Evolutionary conservation across 257 asterid species (phyloP).

Genomic region (Ocimum tenuiflorum): DNA sequence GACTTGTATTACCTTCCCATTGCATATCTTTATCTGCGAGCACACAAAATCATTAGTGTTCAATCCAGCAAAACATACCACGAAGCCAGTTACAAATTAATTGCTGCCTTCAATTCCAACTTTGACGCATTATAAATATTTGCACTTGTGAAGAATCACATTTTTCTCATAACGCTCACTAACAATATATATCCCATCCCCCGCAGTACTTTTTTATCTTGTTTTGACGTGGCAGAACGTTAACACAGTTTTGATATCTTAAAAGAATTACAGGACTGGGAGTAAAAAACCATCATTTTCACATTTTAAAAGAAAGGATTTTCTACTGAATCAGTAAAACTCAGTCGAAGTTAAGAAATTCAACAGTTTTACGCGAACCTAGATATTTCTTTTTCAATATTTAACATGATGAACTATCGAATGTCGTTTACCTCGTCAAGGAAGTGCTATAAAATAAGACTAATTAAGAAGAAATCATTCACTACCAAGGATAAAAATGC

Average conservation of each 20-base stretch:
- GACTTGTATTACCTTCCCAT: slow-evolving; percentile 81
- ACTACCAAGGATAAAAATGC: not conserved
- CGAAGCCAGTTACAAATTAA: not conserved
- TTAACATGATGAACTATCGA: not conserved
- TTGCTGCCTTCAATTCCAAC: not conserved
- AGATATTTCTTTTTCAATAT: not conserved
- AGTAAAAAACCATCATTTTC: not conserved
- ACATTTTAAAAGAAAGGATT: not conserved
- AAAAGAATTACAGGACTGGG: not conserved
- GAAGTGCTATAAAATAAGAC: not conserved
- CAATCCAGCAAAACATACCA: not conserved
- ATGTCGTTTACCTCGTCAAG: not conserved
- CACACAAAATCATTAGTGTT: slow-evolving; percentile 14
- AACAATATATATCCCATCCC: not conserved
- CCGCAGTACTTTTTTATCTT: not conserved
- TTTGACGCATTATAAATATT: no score
- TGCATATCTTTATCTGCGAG: slow-evolving; percentile 92
- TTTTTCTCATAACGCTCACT: not conserved
- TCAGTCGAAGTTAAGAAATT: not conserved
- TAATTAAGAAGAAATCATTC: not conserved
- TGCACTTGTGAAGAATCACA: no score
- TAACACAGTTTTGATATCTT: not conserved
- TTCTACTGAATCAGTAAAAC: not conserved
- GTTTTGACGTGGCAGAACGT: not conserved
- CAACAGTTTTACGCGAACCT: not conserved